Conservation (phyloP, 208 protist genomes). For the Sergeia podlipaevii region DNA sequence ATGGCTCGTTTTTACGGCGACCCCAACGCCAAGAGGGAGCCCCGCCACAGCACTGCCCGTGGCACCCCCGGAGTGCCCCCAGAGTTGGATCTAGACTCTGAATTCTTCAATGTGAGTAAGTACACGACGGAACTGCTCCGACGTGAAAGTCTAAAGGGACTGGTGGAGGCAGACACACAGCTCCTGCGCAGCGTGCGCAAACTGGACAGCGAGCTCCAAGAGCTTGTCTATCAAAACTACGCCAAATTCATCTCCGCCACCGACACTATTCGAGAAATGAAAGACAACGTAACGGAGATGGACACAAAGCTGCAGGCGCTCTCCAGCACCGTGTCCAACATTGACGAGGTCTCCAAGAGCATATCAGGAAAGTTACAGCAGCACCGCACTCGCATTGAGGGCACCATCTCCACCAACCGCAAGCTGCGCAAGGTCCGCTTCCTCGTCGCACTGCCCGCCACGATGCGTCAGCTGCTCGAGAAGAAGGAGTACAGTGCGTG, state of each 20-base stretch:
- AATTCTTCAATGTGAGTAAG: conserved; percentile 72
- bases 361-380: conserved; percentile 53
- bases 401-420: conserved; percentile 62
- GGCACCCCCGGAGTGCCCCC: conserved; percentile 31
- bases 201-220: conserved; percentile 96
- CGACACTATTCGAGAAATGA: conserved; percentile 96
- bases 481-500: conserved; percentile 43
- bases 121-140: conserved; percentile 83
- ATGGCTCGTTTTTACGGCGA: conserved; percentile 85
- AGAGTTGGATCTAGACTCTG: conserved; percentile 77
- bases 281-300: conserved; percentile 87
- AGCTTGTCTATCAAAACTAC: conserved; percentile 99
- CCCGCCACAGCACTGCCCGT: not conserved
- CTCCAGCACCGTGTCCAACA: conserved; percentile 61
- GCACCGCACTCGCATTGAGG: conserved; percentile 68
- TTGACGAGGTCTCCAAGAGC: conserved; percentile 56
- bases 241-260: conserved; percentile 98
- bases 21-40: conserved; percentile 15
- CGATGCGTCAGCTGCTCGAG: conserved; percentile 63
- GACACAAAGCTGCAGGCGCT: conserved; percentile 77
- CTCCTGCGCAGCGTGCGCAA: conserved; percentile 64
- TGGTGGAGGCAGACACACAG: conserved; percentile 78
- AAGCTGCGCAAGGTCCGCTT: conserved; percentile 85
- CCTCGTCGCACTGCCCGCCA: conserved; percentile 59
- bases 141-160: conserved; percentile 56